Conservation (phyloP, 192 early-diverging fungal genomes). For the Spizellomyces punctatus region DNA sequence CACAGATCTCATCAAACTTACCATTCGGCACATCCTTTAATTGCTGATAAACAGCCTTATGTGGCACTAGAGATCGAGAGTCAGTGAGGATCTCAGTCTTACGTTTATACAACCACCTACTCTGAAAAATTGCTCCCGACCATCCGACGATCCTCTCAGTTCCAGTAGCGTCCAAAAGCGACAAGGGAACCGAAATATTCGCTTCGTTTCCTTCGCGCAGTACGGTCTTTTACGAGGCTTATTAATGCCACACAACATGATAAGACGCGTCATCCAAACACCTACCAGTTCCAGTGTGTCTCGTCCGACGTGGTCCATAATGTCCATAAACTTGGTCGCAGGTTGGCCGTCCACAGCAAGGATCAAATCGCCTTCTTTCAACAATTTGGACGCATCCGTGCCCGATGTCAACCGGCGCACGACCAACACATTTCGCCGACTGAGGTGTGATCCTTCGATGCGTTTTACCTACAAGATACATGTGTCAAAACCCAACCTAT, state of each 20-base stretch:
- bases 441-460: conserved; percentile 38
- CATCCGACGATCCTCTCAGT: conserved; percentile 21
- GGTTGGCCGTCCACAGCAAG: conserved; percentile 24
- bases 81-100: background rate
- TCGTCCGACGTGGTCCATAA: conserved; percentile 8
- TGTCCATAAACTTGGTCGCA: conserved; percentile 24
- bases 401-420: conserved; percentile 36
- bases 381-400: conserved; percentile 5
- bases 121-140: conserved; percentile 37
- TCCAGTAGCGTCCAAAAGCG: background rate
- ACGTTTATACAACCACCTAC: background rate
- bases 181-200: conserved; percentile 7
- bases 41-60: conserved; percentile 44
- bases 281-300: conserved; percentile 12
- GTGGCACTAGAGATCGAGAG: conserved; percentile 27
- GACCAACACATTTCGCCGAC: conserved; percentile 41
- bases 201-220: conserved; percentile 12
- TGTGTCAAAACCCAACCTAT: background rate
- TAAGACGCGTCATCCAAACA: no score
- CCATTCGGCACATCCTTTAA: conserved; percentile 40
- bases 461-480: background rate
- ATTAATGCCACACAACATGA: no score
- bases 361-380: conserved; percentile 25
- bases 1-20: background rate
- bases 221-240: background rate